These are phyloP conservation scores for Bryoerythrophyllum caledonicum DNA, from an alignment of 225 moss, liverwort and hornwort species.

Conservation along the genomic window DNA sequence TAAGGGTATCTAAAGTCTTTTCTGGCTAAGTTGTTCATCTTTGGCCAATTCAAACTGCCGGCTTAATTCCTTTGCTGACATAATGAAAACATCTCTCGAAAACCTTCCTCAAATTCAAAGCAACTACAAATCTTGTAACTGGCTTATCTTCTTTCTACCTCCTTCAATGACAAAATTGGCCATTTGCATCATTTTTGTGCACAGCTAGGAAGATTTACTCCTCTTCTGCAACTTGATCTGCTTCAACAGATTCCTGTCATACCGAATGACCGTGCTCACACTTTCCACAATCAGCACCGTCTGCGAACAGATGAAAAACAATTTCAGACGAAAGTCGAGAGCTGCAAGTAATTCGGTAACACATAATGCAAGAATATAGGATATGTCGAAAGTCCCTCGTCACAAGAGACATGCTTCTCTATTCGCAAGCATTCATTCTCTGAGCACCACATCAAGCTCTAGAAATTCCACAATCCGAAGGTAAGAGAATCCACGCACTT, in stretches of 20 bases:
- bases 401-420: no score
- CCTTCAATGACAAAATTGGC: neutral
- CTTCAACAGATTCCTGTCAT: conserved; percentile 61
- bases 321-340: neutral
- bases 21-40: conserved; percentile 1
- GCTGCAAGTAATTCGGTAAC: neutral
- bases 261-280: conserved; percentile 71
- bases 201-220: conserved; percentile 14
- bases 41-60: neutral
- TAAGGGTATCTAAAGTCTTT: no score
- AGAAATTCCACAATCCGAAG: neutral
- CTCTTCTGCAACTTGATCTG: conserved; percentile 32
- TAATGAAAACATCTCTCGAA: neutral
- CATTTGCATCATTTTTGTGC: neutral
- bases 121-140: neutral
- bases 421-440: no score
- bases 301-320: conserved; percentile 36
- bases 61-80: neutral
- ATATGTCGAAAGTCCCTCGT: neutral
- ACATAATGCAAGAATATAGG: conserved; percentile 1
- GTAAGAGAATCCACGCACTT: conserved; percentile 54
- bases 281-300: conserved; percentile 89
- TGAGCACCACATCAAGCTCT: neutral
- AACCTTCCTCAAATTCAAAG: neutral
- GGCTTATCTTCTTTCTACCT: neutral